A percentile compares a stretch with the other conserved stretches of the same genome.
Evolutionary conservation across 1,284 basidiomycete genomes (phyloP).

Genomic region (Amylostereum areolatum): DNA sequence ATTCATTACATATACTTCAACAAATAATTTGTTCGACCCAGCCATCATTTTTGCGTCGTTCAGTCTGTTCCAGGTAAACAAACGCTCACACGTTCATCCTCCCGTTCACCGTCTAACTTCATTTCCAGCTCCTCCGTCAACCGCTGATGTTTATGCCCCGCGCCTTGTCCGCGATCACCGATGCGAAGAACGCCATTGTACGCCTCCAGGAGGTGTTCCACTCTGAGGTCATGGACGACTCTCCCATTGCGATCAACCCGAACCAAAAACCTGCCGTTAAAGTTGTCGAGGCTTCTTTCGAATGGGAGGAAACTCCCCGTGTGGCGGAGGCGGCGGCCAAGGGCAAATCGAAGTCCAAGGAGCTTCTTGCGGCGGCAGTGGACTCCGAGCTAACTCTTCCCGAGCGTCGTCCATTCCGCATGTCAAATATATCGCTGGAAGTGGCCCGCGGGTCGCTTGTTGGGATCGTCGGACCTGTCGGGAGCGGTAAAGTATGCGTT

Average conservation of each 20-base stretch:
- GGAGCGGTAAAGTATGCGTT: constrained; percentile 37
- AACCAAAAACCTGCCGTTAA: constrained; percentile 43
- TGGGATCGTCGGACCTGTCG: constrained; percentile 65
- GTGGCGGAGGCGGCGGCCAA: too few relatives aligned
- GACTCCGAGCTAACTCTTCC: background rate
- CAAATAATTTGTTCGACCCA: constrained; percentile 49
- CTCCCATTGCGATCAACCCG: constrained; percentile 37
- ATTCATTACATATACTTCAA: constrained; percentile 67
- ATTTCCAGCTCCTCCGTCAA: constrained; percentile 49
- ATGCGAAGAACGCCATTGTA: constrained; percentile 56
- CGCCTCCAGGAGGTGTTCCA: constrained; percentile 53
- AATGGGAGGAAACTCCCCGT: constrained; percentile 45
- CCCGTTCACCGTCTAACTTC: background rate
- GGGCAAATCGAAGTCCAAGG: too few relatives aligned
- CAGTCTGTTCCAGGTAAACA: constrained; percentile 53
- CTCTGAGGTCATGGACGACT: constrained; percentile 46
- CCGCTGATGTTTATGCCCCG: constrained; percentile 68
- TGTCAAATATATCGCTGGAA: constrained; percentile 46
- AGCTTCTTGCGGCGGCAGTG: background rate
- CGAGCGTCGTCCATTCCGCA: constrained; percentile 35
- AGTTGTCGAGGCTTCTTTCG: constrained; percentile 53
- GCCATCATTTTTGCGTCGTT: constrained; percentile 68
- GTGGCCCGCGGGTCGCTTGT: constrained; percentile 56
- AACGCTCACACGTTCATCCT: constrained; percentile 4
- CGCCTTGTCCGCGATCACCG: constrained; percentile 56